Percentiles rank a stretch among this genome's conserved stretches.
Evolutionary conservation across 805 yeast species (phyloP).

Genomic region (Kuraishia piskuri): DNA sequence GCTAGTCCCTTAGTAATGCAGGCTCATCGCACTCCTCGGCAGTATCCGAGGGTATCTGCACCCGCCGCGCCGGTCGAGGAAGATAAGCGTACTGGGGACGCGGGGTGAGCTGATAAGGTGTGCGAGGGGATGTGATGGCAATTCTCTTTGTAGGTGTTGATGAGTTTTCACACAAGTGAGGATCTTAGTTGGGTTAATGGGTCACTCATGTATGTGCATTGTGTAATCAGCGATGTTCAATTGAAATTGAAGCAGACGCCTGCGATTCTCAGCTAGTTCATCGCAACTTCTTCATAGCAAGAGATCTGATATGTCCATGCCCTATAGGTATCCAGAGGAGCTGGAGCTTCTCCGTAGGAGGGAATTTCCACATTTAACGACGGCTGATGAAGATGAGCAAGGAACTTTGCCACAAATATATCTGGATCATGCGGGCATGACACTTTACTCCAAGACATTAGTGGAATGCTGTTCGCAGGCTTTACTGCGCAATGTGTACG

Average conservation of each 20-base stretch:
- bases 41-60: neutral
- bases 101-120: neutral
- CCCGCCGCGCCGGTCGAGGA: neutral
- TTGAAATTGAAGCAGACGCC: neutral
- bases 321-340: neutral
- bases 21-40: neutral
- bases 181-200: neutral
- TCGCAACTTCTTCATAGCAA: neutral
- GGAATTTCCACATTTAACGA: conserved; percentile 17
- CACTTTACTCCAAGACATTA: conserved; percentile 22
- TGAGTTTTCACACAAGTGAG: no score
- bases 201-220: no score
- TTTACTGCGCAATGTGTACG: conserved; percentile 17
- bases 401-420: conserved; percentile 14
- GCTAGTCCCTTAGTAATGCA: neutral
- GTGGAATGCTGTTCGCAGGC: conserved; percentile 15
- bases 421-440: conserved; percentile 36
- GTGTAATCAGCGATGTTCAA: neutral
- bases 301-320: neutral
- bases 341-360: conserved; percentile 9
- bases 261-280: neutral
- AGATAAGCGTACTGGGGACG: neutral
- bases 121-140: neutral
- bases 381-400: neutral
- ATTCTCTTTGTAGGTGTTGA: neutral